Base-by-base conservation (phyloP, 1,284 basidiomycete species). In the Heterobasidion parviporum region DNA sequence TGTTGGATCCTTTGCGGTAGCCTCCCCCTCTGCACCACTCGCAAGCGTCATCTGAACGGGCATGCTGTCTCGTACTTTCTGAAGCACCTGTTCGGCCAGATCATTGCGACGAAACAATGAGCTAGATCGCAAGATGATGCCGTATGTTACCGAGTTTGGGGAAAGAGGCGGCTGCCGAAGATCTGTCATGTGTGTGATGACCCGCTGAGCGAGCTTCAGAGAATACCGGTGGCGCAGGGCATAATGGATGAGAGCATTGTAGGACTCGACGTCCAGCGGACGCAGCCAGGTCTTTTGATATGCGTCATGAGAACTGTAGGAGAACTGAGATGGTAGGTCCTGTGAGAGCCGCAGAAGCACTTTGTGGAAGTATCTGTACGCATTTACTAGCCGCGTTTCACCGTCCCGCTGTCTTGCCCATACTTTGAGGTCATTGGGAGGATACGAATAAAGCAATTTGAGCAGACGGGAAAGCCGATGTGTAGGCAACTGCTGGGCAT, bases 181-280 rank as follows among this genome's bases (percentile, higher is more conserved):
- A 14, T 68, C 61, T 32, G 68, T 68, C 82, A 87, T 85, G 58
- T 86, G 79, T 8, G 76, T 61, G 15, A 88, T 64, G 6, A 89
- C 66, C 8, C 64, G 59, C 6, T 74, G 65, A 0, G 79, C 84
- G 26, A 80, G 68, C 0, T 60, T 56, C 8, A 77, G 68, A 2
- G 82, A 82, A 35, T 76, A 67, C n/a, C 78, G 77, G 59, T 86
- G 75, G 1, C 78, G 77, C 38, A 91, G 72, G 1, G 83, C 70
- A 66, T 89, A 89, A 57, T 83, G 75, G 2, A 91, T 62, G 32
- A 91, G 76, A 0, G 81, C 62, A 64, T 89, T 86, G 68, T 82
- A 87, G 0, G 79, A 70, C 15, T 70, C 66, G 3, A 72, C 57
- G 55, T 76, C 71, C 12, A 85, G 63, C 0, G 67, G 66, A 5